Base-by-base conservation (phyloP, 2,329 filamentous ascomycete genomes). In the Fusarium xylarioides region DNA sequence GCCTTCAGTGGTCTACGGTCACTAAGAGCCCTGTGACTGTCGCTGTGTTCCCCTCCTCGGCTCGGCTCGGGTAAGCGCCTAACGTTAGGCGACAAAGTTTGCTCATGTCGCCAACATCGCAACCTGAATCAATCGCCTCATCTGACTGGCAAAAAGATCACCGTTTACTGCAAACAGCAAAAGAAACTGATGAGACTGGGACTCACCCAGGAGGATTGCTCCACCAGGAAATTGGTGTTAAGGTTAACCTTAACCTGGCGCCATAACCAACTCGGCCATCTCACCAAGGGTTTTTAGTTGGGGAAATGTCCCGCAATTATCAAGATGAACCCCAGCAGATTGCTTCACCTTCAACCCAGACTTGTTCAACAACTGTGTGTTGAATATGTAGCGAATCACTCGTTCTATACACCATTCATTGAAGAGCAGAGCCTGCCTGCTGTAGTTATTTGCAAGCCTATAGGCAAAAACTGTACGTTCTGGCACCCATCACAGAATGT, bases 241-340 rank as follows among this genome's bases (percentile, higher is more conserved):
- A 69, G 65, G 66, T 69, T 68, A 35, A 69, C 66, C 66, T 69
- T 69, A 69, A 69, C 66, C 66, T 69, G 66, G 66, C 66, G 66
- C 66, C 66, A 69, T 69, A 69, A 69, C 66, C 66, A 69, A 69
- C 66, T 69, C 66, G 66, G 66, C 66, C 66, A 69, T 69, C 66
- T 69, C 66, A 69, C 66, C 66, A 58, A 69, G 46, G 11, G 46
- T 52, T 58, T n/a, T 53, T 37, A 18, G 35, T 52, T 69, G 7
- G 38, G 0, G 0, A 16, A 2, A 0, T 0, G 0, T 0, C 0
- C 2, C 1, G 2, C 1, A 18, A n/a, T 26, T 4, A 2, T 7
- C 1, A 21, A 2, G 0, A 46, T 32, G 23, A 47, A 0, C 7
- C 7, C 10, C 1, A 9, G 2, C 0, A 4, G 0, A 8, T n/a